phyloP scores from a whole-genome alignment of 306 rosid genomes.

The Quercus dentata region DNA sequence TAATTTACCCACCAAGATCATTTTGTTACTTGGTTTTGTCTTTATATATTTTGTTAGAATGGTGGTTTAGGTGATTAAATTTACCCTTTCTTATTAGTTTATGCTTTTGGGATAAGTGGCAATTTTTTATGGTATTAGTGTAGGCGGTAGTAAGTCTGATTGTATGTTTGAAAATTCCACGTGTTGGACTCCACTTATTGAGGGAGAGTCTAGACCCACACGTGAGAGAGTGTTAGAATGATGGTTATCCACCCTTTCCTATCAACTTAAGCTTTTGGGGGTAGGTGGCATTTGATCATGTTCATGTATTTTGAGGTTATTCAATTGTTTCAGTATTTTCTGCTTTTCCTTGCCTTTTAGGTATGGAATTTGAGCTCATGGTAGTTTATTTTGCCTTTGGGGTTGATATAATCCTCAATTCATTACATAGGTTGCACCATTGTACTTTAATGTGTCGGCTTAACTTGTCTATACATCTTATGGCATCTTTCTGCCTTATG shows the following conservation, averaged over 20 bases:
- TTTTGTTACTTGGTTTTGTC: conserved; percentile 7
- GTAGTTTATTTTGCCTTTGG: neutral
- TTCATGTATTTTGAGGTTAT: neutral
- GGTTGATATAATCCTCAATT: neutral
- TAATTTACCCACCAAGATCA: conserved; percentile 11
- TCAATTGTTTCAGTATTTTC: neutral
- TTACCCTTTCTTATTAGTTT: too few relatives aligned
- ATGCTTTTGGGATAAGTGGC: neutral
- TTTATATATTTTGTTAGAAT: neutral
- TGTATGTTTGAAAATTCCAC: too few relatives aligned
- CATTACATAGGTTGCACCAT: neutral
- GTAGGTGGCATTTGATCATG: neutral
- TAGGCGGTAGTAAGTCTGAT: too few relatives aligned
- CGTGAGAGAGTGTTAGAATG: too few relatives aligned
- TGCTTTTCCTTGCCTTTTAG: neutral
- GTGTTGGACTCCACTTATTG: too few relatives aligned
- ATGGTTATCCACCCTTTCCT: too few relatives aligned
- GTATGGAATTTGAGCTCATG: neutral
- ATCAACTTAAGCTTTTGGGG: too few relatives aligned
- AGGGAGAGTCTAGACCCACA: too few relatives aligned
- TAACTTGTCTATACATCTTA: conserved; percentile 4
- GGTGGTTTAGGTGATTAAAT: too few relatives aligned
- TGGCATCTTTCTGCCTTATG: conserved; percentile 4
- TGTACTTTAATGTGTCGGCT: neutral
- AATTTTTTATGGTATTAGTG: too few relatives aligned